Base-by-base conservation (phyloP, 768 basidiomycete species). In the Boletus speciosus region DNA sequence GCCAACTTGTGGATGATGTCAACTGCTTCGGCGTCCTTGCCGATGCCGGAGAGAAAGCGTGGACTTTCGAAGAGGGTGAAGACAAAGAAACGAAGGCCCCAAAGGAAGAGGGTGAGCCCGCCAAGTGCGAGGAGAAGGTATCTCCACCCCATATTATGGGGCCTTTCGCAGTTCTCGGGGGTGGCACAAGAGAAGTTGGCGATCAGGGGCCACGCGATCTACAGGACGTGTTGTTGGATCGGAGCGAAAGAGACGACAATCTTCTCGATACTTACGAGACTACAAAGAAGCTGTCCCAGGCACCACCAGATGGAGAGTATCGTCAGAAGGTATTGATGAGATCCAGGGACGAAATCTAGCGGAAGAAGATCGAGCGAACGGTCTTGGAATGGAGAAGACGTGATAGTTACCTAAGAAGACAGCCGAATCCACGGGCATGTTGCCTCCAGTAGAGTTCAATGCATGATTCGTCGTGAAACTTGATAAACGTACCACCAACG, bases 101-200 rank as follows among this genome's bases (percentile, higher is more conserved):
- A 83, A n/a, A 82, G 66, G 49, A 82, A 54, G 36, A 85, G 70
- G 25, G 76, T 81, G 38, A 83, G 56, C 9, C 74, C 81, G 3
- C 83, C 81, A 37, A 83, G 75, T 0, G 74, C 73, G 63, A 81
- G 76, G 32, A 83, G 67, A 25, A 83, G 74, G 61, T 84, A 84
- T 29, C 84, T 72, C 83, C 84, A 85, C 23, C 84, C 83, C 82
- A 81, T 84, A 58, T 84, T 85, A 19, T 78, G 58, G 3, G 72
- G 64, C 45, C 70, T 74, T 36, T 72, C 54, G 55, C 80, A 80
- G 4, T 69, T 60, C 6, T 52, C 54, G 0, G 69, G 16, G 4
- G 65, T 58, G 0, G 73, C 50, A 56, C 83, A 84, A 6, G 83
- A 80, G 55, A 78, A 77, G 57, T 81, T 79, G 14, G 78, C 72